Percentiles rank a stretch among this genome's conserved stretches.
Evolutionary conservation across 2,329 filamentous ascomycete species (phyloP).

Genomic region (Lasiodiplodia sp.): DNA sequence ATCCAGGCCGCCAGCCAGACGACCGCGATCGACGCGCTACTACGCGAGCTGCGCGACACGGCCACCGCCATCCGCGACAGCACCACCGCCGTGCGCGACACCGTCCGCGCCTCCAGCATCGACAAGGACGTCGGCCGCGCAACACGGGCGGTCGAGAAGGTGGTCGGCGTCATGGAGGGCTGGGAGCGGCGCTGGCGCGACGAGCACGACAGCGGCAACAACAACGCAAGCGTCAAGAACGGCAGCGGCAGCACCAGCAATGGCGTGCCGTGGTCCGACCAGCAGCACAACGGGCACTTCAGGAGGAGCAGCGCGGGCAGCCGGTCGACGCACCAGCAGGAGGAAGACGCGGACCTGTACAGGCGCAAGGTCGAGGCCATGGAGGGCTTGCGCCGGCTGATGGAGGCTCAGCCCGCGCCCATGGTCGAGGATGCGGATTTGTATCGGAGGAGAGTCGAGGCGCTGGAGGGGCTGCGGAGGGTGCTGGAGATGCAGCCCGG

Average conservation of each 20-base stretch:
- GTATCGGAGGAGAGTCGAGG: conserved; percentile 27
- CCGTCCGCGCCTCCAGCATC: neutral
- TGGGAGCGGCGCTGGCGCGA: neutral
- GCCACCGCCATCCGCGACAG: neutral
- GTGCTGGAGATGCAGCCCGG: conserved; percentile 27
- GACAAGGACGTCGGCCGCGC: neutral
- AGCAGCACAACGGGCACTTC: neutral
- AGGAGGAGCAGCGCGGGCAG: neutral
- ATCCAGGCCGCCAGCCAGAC: conserved; percentile 29
- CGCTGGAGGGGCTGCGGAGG: conserved; percentile 26
- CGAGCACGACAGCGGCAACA: neutral
- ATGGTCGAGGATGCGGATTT: conserved; percentile 21
- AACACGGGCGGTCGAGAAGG: neutral
- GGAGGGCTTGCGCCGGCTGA: conserved; percentile 21
- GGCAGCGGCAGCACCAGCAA: neutral
- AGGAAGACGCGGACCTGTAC: conserved; percentile 25
- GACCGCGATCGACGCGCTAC: conserved; percentile 37
- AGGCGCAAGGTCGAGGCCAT: conserved; percentile 30
- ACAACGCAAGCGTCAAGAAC: neutral
- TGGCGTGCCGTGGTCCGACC: too few relatives aligned
- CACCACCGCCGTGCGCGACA: neutral
- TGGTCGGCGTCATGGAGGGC: neutral
- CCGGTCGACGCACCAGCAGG: neutral
- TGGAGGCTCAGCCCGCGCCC: conserved; percentile 23
- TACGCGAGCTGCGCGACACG: neutral